A percentile compares a stretch with the other conserved stretches of the same genome.
Evolutionary conservation across 148 eudicot species (phyloP).

Genomic region (Silene latifolia): DNA sequence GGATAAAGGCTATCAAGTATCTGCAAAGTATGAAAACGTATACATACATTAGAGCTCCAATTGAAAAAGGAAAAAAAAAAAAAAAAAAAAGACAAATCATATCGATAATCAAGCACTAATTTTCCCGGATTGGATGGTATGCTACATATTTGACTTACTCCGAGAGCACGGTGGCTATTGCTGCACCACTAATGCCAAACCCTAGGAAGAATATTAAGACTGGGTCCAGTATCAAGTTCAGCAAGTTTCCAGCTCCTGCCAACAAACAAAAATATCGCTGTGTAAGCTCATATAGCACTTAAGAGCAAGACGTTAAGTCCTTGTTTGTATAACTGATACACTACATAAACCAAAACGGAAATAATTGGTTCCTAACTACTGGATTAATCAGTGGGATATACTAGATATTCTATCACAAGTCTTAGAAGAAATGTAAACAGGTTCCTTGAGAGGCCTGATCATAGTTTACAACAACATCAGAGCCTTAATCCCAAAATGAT

Average conservation of each 20-base stretch:
- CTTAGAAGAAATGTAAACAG: not conserved
- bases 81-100: conserved; percentile 4
- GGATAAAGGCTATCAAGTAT: conserved; percentile 68
- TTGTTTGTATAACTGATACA: not conserved
- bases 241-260: conserved; percentile 82
- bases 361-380: not conserved
- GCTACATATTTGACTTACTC: conserved; percentile 87
- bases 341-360: not conserved
- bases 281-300: not conserved
- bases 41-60: conserved; percentile 4
- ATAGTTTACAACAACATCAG: too few species aligned
- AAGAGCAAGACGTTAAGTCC: conserved; percentile 11
- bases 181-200: conserved; percentile 87
- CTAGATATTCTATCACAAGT: not conserved
- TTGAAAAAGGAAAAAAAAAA: too few species aligned
- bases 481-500: too few species aligned
- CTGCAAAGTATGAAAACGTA: conserved; percentile 32
- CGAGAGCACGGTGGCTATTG: conserved; percentile 87
- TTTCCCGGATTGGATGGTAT: conserved; percentile 17
- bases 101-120: not conserved
- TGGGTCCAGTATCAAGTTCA: conserved; percentile 70
- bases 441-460: not conserved
- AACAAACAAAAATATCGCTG: not conserved
- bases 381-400: not conserved
- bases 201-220: conserved; percentile 62